Evolutionary conservation across 306 rosid species (phyloP), one percentile per base, ranked within the genome.

Genomic region (Sicyos baderoa): DNA sequence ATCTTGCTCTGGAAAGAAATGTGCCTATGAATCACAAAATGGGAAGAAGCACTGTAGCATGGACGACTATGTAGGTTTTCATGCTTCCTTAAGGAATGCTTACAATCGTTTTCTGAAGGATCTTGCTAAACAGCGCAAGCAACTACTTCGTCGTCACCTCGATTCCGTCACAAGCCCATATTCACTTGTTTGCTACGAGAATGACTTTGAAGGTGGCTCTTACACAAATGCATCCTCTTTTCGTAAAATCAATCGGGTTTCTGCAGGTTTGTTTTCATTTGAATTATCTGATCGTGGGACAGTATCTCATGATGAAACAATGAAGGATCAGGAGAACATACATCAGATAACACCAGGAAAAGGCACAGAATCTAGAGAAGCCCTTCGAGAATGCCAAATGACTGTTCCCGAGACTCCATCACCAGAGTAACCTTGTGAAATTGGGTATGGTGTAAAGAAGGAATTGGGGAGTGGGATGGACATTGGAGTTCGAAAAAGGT

Each of bases 21-120:
- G 76, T 57, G 70, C 75, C 72, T 78, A 72, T 65, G 97, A 89
- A 37, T 85, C 84, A 48, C 87, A 84, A 76, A 78, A 83, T 85
- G 95, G 87, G 76, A 71, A 77, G 69, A 87, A 84, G 67, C 74
- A 81, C 4, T 90, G 76, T 25, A 82, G 84, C 74, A 88, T 93
- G 99, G 96, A 93, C 72, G 96, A 90, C 37, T 93, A 82, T 78
- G 86, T 86, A n/a, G 97, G 97, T 76, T 93, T 93, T 78, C 99
- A 93, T 72, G 97, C 97, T 74, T 89, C 99, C 78, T 79, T 90
- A 71, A 85, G 96, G 80, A 81, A 82, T 69, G 90, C 94, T 18
- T 88, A 88, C 79, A 82, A 40, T 81, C 90, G 84, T 54, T 93
- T 93, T 71, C 72, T 88, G 37, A 83, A 76, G 83, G 91, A 93